Conservation (phyloP, 1,284 basidiomycete species). For the Melampsora americana region DNA sequence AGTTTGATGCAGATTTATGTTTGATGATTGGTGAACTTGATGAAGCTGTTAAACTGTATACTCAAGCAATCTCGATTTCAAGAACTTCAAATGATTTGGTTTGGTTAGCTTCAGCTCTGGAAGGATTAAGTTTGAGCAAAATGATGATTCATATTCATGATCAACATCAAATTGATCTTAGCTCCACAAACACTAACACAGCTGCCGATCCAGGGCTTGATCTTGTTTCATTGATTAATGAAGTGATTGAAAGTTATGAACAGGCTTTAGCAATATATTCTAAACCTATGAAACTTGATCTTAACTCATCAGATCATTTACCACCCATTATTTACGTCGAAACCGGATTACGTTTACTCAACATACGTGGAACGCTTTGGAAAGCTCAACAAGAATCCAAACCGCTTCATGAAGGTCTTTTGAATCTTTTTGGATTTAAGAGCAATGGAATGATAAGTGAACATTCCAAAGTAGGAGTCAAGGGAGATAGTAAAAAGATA, state of each 20-base stretch:
- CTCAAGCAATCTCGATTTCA: slow-evolving; percentile 13
- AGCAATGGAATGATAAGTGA: neutral
- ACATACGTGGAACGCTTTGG: slow-evolving; percentile 8
- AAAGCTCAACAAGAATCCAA: neutral
- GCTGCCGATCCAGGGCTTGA: slow-evolving; percentile 14
- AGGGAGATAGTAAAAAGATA: too few relatives aligned
- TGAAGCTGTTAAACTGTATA: slow-evolving; percentile 26
- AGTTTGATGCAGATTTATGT: slow-evolving; percentile 36
- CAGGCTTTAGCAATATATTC: slow-evolving; percentile 25
- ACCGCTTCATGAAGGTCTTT: neutral
- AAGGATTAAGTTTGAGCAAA: slow-evolving; percentile 26
- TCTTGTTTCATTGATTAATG: slow-evolving; percentile 35
- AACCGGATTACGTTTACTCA: slow-evolving; percentile 19
- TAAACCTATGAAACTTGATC: slow-evolving; percentile 20
- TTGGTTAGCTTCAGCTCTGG: slow-evolving; percentile 34
- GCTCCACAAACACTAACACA: slow-evolving; percentile 7
- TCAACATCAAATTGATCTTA: neutral
- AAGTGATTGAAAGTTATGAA: slow-evolving; percentile 21
- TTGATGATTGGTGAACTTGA: slow-evolving; percentile 14
- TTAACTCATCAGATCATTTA: slow-evolving; percentile 14
- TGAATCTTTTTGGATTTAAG: neutral
- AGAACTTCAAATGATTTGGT: slow-evolving; percentile 13
- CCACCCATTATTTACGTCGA: slow-evolving; percentile 28
- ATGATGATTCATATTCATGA: slow-evolving; percentile 1
- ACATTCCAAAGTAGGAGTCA: too few relatives aligned